A percentile compares a stretch with the other conserved stretches of the same genome.
Conservation (phyloP, 2,329 filamentous ascomycete genomes). For the Elsinoe ampelina region DNA sequence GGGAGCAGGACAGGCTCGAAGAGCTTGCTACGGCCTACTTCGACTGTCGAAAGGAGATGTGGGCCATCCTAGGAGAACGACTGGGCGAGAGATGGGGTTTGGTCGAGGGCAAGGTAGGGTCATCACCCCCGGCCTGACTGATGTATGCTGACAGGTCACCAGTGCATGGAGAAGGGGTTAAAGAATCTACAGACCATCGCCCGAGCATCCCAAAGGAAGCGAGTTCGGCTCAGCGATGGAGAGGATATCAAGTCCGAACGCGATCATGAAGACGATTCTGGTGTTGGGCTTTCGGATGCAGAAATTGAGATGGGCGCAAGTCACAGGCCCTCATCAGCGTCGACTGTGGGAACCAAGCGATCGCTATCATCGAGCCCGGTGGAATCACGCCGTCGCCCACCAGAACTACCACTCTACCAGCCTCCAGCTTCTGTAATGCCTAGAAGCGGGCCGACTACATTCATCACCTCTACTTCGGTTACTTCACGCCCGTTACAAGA, state of each 20-base stretch:
- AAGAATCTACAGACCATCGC: slow-evolving; percentile 68
- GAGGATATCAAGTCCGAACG: slow-evolving; percentile 29
- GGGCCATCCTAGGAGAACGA: slow-evolving; percentile 60
- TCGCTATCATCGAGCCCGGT: slow-evolving; percentile 6
- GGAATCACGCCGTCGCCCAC: slow-evolving; percentile 24
- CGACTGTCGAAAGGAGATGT: slow-evolving; percentile 70
- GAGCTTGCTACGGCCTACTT: slow-evolving; percentile 69
- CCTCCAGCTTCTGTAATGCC: slow-evolving; percentile 23
- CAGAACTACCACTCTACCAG: slow-evolving; percentile 26
- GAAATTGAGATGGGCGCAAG: slow-evolving; percentile 29
- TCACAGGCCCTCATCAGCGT: slow-evolving; percentile 14
- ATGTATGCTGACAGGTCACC: slow-evolving; percentile 23
- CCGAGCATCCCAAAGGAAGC: slow-evolving; percentile 54
- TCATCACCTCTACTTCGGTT: not conserved
- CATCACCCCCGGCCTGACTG: not conserved
- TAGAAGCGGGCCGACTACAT: not conserved
- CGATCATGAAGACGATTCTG: slow-evolving; percentile 55
- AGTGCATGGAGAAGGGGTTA: slow-evolving; percentile 78
- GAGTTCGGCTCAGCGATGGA: slow-evolving; percentile 39
- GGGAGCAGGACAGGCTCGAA: slow-evolving; percentile 68
- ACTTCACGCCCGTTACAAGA: not conserved
- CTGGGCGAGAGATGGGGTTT: slow-evolving; percentile 50
- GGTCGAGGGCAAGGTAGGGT: slow-evolving; percentile 73
- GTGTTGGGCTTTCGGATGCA: slow-evolving; percentile 49
- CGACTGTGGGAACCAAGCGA: not conserved